These are phyloP conservation scores for Boletus rubroflammeus DNA, from an alignment of 768 basidiomycete species.

Conservation along the genomic window DNA sequence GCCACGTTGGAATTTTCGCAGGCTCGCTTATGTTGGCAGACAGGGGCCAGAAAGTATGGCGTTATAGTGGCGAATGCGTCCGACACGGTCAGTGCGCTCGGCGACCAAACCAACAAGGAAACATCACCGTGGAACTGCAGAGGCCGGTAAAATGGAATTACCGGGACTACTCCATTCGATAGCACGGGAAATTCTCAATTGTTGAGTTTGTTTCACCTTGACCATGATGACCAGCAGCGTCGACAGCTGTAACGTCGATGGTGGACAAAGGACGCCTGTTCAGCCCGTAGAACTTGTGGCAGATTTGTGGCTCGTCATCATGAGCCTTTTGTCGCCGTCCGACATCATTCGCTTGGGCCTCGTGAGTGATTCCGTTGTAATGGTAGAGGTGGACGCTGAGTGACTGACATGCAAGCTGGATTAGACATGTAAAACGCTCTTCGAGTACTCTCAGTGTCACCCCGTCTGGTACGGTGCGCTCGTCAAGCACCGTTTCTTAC, in stretches of 20 bases:
- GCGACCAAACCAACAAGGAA: background rate
- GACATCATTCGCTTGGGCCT: conserved; percentile 25
- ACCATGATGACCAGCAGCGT: background rate
- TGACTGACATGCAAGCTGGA: background rate
- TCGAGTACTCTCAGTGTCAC: conserved; percentile 21
- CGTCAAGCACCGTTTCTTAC: conserved; percentile 21
- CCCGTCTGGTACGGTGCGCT: conserved; percentile 29
- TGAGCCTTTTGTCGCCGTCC: conserved; percentile 24
- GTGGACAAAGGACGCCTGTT: background rate
- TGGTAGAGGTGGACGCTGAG: too few species aligned
- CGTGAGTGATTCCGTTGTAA: conserved; percentile 15
- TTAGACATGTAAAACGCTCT: conserved; percentile 27
- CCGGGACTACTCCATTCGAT: background rate
- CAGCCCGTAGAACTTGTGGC: conserved; percentile 18
- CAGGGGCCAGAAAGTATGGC: conserved; percentile 15
- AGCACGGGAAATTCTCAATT: background rate
- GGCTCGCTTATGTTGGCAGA: background rate
- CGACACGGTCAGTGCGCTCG: conserved; percentile 1
- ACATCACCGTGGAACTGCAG: conserved; percentile 1
- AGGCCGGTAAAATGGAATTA: conserved; percentile 7
- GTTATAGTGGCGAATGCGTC: conserved; percentile 18
- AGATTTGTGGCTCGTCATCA: conserved; percentile 30
- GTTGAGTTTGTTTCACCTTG: background rate
- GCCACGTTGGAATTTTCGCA: background rate
- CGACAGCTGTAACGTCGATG: background rate